A percentile compares a stretch with the other conserved stretches of the same genome.
These are phyloP conservation scores for Populus hybrid DNA, from an alignment of 441 rosid species.

Conservation along the genomic window DNA sequence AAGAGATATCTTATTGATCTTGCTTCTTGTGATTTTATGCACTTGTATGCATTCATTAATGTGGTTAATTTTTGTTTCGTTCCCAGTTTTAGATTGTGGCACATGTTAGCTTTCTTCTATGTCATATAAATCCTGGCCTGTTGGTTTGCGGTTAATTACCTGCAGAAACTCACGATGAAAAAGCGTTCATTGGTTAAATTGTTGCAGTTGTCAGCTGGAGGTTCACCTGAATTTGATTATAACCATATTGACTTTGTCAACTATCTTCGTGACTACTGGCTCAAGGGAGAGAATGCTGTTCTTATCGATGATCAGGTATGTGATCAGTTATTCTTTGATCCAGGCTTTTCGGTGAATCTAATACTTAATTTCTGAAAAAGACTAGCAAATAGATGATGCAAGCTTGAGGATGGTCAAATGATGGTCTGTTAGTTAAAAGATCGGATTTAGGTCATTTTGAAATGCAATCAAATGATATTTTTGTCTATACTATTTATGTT, in stretches of 20 bases:
- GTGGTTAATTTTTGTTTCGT: neutral
- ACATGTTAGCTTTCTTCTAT: neutral
- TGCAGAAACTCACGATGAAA: slow-evolving; percentile 31
- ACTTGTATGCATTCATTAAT: neutral
- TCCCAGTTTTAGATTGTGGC: neutral
- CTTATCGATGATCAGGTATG: slow-evolving; percentile 50
- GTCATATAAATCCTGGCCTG: neutral
- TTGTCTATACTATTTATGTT: neutral
- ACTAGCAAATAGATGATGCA: neutral
- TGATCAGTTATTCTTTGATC: slow-evolving; percentile 8
- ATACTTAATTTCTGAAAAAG: neutral
- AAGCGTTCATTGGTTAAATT: slow-evolving; percentile 15
- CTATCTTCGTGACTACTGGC: slow-evolving; percentile 34
- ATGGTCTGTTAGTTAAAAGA: neutral
- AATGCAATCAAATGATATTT: neutral
- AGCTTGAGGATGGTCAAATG: slow-evolving; percentile 1
- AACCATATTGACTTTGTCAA: slow-evolving; percentile 28
- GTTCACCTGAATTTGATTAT: slow-evolving; percentile 18
- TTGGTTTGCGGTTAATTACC: slow-evolving; percentile 17
- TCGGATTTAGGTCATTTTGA: neutral
- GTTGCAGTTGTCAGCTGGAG: slow-evolving; percentile 28
- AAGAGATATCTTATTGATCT: neutral
- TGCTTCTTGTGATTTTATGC: no score
- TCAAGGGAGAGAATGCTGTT: slow-evolving; percentile 38
- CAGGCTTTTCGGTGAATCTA: neutral